Evolutionary conservation across 2,329 filamentous ascomycete species (phyloP).

Genomic region (Cryphonectria radicalis): DNA sequence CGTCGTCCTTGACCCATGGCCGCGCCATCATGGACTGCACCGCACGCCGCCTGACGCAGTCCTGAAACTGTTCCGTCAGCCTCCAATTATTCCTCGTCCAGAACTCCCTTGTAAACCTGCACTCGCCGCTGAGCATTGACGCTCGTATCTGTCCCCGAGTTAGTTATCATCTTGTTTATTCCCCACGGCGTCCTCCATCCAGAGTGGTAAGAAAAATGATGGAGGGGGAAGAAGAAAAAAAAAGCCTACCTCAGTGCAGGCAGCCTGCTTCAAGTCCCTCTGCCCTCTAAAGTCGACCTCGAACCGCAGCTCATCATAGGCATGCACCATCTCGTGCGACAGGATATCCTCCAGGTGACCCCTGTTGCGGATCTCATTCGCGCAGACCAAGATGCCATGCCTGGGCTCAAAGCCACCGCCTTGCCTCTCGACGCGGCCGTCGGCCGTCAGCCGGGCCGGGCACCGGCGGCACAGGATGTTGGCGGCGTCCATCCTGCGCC

Average conservation of each 20-base stretch:
- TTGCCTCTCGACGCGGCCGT: slow-evolving; percentile 65
- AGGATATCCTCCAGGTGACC: slow-evolving; percentile 91
- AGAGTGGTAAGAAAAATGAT: slow-evolving; percentile 6
- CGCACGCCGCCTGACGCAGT: slow-evolving; percentile 84
- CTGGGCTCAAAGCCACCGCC: slow-evolving; percentile 84
- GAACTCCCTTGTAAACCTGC: slow-evolving; percentile 85
- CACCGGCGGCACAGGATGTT: slow-evolving; percentile 88
- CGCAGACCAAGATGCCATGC: slow-evolving; percentile 89
- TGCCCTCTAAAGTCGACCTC: slow-evolving; percentile 80
- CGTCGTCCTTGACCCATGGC: slow-evolving; percentile 81
- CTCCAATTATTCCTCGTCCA: slow-evolving; percentile 85
- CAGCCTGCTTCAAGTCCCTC: slow-evolving; percentile 81
- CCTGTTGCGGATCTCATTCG: slow-evolving; percentile 82
- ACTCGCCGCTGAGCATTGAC: slow-evolving; percentile 91
- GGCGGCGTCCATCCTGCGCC: slow-evolving; percentile 60
- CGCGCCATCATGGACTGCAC: slow-evolving; percentile 78
- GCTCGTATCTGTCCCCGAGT: slow-evolving; percentile 73
- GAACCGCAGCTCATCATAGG: slow-evolving; percentile 90
- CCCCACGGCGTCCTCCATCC: neutral
- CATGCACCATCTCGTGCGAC: slow-evolving; percentile 97
- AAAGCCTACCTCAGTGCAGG: slow-evolving; percentile 81
- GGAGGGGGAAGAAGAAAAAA: no score
- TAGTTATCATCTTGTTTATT: slow-evolving; percentile 25
- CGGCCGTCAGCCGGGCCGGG: slow-evolving; percentile 58
- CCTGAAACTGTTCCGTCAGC: slow-evolving; percentile 89